phyloP scores from a whole-genome alignment of 2,329 filamentous ascomycete species.

The Colletotrichum caudatum region DNA sequence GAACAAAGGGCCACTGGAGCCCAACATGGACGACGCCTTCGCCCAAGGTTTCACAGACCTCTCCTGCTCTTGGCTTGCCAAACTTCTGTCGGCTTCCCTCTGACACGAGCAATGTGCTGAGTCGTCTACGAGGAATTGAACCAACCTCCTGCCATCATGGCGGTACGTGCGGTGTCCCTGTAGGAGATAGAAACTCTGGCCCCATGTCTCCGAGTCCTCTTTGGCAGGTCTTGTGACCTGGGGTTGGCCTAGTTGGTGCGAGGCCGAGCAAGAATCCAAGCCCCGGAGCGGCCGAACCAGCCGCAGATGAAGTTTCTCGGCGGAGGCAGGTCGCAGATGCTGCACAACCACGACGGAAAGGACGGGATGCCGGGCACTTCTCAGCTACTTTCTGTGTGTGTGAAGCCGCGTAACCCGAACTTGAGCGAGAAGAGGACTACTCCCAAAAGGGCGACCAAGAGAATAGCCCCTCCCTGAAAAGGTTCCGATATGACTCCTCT shows the following conservation, averaged over 20 bases:
- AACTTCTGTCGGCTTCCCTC: conserved; percentile 4
- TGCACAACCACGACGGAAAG: conserved; percentile 5
- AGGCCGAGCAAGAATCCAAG: neutral
- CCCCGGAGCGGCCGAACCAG: conserved; percentile 1
- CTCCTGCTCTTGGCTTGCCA: neutral
- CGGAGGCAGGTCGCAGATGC: conserved; percentile 6
- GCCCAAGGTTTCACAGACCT: conserved; percentile 33
- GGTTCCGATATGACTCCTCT: conserved; percentile 47
- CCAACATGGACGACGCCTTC: conserved; percentile 23
- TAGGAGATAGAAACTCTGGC: neutral
- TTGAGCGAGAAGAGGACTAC: conserved; percentile 45
- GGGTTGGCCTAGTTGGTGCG: neutral
- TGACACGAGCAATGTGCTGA: conserved; percentile 11
- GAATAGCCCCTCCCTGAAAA: conserved; percentile 47
- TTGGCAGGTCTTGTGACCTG: neutral
- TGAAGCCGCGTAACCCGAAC: conserved; percentile 44
- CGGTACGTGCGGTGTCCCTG: conserved; percentile 3
- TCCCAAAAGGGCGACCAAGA: conserved; percentile 46
- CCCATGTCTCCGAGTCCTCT: neutral
- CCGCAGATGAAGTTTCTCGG: neutral
- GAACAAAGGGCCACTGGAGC: conserved; percentile 18
- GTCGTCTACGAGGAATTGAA: neutral
- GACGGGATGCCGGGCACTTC: conserved; percentile 8
- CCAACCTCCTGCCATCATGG: neutral
- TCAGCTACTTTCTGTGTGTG: conserved; percentile 22